Evolutionary conservation across 1,284 basidiomycete genomes (phyloP), one percentile per base, ranked within the genome.

Genomic region (Cryptococcus sp.): DNA sequence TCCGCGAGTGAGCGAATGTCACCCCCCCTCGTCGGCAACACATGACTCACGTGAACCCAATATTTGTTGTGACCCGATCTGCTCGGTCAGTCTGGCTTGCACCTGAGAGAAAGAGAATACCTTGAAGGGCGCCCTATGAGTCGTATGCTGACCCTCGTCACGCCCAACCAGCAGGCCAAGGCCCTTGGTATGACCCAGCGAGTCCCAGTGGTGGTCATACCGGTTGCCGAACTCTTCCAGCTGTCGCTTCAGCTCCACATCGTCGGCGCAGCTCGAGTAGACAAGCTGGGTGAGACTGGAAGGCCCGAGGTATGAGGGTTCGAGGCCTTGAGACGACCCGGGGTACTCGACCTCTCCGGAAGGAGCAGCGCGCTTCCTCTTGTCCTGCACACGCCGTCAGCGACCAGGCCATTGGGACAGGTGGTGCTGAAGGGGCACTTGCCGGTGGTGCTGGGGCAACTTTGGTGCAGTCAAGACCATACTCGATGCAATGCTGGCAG

Each of bases 281-380:
- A 56, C 50, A 15, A 56, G 48, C 28, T 50, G 47, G 13, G 55
- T 39, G 21, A 56, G 35, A 37, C 53, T 55, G 3, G 55, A 46
- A 11, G 44, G 40, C 16, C 55, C 55, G 4, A 56, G 49, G 39
- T 56, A 56, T 7, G 36, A 33, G 1, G 55, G 55, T 39, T 56
- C 55, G 20, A 50, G 46, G 13, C 45, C 55, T 43, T 56, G 55
- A 16, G 47, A 46, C n/a, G n/a, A 24, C 18, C 46, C 53, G 18
- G 36, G 39, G 15, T 45, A 21, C 8, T 50, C 47, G n/a, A 39
- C 36, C 13, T 42, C 43, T 20, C 46, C 35, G 15, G 39, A 39
- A 37, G 13, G 20, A 36, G 38, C 33, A 8, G 43, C 35, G 38
- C 40, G n/a, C 15, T 24, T 39, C 21, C 50, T 35, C 50, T 50